These are phyloP conservation scores for Melampsora larici-populina DNA, from an alignment of 1,284 basidiomycete genomes.

Conservation along the genomic window DNA sequence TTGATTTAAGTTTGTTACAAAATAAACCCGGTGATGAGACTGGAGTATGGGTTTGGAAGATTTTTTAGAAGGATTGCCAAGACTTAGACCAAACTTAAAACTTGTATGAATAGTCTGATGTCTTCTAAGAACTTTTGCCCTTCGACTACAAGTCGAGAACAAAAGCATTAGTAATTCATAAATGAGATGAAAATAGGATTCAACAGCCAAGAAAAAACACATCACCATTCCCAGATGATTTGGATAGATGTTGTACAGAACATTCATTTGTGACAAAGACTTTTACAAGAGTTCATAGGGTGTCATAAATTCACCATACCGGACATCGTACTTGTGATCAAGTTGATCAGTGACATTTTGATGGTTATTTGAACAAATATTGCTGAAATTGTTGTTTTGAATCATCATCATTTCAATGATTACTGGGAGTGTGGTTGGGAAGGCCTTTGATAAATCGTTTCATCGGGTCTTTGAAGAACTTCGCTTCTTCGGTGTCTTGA, in stretches of 20 bases:
- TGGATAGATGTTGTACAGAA: constrained; percentile 58
- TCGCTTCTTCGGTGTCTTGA: too few relatives aligned
- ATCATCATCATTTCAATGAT: too few relatives aligned
- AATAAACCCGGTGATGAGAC: constrained; percentile 75
- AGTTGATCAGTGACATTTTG: too few relatives aligned
- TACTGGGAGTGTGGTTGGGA: too few relatives aligned
- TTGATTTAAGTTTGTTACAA: constrained; percentile 70
- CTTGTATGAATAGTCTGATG: constrained; percentile 81
- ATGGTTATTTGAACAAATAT: too few relatives aligned
- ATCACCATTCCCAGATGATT: constrained; percentile 51
- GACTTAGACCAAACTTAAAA: constrained; percentile 74
- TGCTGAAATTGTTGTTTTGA: too few relatives aligned
- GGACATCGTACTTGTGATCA: too few relatives aligned
- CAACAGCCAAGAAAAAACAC: constrained; percentile 48
- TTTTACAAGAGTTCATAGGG: constrained; percentile 73
- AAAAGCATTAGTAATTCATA: constrained; percentile 36
- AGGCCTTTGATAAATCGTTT: too few relatives aligned
- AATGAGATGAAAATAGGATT: constrained; percentile 7
- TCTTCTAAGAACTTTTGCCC: constrained; percentile 84
- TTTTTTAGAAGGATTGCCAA: constrained; percentile 62
- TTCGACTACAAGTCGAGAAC: constrained; percentile 65
- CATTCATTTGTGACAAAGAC: constrained; percentile 69
- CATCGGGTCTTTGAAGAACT: too few relatives aligned
- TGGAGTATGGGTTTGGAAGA: constrained; percentile 56
- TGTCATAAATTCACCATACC: too few relatives aligned